Percentiles rank a stretch among this genome's conserved stretches.
phyloP scores from a whole-genome alignment of 2,329 filamentous ascomycete genomes.

The Fusarium miscanthi region DNA sequence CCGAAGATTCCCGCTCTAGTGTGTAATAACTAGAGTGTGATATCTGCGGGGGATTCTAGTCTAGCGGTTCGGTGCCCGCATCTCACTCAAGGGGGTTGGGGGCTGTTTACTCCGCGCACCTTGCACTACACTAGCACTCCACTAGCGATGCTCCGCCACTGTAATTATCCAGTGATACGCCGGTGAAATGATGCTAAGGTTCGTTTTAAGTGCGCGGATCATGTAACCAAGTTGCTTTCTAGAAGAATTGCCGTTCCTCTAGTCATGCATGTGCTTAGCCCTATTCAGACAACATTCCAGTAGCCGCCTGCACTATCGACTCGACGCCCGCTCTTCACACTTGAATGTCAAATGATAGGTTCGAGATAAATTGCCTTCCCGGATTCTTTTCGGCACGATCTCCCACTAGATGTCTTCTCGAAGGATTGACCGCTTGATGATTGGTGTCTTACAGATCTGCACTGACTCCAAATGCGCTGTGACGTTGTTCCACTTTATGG shows the following conservation, averaged over 20 bases:
- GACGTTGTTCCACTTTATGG: constrained; percentile 15
- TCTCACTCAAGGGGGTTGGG: not conserved
- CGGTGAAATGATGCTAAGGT: not conserved
- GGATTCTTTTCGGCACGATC: not conserved
- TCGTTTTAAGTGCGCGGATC: not conserved
- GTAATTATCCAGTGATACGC: not conserved
- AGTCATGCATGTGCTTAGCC: not conserved
- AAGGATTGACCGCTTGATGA: constrained; percentile 13
- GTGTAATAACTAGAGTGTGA: not conserved
- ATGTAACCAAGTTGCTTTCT: not conserved
- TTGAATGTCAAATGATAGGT: not conserved
- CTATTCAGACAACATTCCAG: not conserved
- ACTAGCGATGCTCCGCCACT: constrained; percentile 1
- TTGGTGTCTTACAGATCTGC: constrained; percentile 9
- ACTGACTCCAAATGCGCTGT: constrained; percentile 18
- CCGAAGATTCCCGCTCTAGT: constrained; percentile 15
- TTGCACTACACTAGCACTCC: not conserved
- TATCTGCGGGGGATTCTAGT: constrained; percentile 5
- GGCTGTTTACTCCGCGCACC: not conserved
- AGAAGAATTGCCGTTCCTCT: not conserved
- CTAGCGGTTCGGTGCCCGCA: not conserved
- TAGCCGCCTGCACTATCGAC: not conserved
- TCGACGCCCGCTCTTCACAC: not conserved
- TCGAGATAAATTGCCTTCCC: not conserved
- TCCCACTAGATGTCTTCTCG: not conserved